Percentiles rank a stretch among this genome's conserved stretches.
Evolutionary conservation across 371 early-diverging fungal species (phyloP).

Genomic region (Apophysomyces ossiformis): DNA sequence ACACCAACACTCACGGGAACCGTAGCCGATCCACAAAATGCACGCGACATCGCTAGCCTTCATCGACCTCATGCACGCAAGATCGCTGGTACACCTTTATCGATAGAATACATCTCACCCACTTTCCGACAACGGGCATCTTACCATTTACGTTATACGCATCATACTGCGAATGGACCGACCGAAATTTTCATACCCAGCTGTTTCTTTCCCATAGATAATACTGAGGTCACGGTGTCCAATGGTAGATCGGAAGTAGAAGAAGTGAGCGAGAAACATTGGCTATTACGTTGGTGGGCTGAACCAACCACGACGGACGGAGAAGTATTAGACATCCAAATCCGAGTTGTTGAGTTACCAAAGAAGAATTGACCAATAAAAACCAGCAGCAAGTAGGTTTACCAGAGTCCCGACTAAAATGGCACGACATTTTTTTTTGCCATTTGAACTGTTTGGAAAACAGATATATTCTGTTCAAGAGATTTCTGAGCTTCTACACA

Average conservation of each 20-base stretch:
- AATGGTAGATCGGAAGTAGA: constrained; percentile 18
- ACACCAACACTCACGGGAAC: neutral
- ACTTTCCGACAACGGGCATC: constrained; percentile 27
- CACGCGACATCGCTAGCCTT: constrained; percentile 34
- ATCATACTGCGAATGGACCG: constrained; percentile 19
- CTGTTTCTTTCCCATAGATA: constrained; percentile 38
- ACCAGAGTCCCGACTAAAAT: too few relatives aligned
- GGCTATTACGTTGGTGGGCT: constrained; percentile 25
- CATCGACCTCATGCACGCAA: constrained; percentile 42
- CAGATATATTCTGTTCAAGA: too few relatives aligned
- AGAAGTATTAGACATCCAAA: neutral
- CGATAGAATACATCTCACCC: constrained; percentile 34
- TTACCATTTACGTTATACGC: constrained; percentile 25
- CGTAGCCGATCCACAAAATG: constrained; percentile 13
- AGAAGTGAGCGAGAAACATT: constrained; percentile 14
- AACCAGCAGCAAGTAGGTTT: too few relatives aligned
- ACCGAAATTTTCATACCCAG: constrained; percentile 52
- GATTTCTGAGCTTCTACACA: too few relatives aligned
- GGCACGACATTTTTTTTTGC: too few relatives aligned
- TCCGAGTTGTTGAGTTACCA: too few relatives aligned
- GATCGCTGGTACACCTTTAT: constrained; percentile 40
- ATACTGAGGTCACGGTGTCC: constrained; percentile 13
- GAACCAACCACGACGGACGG: neutral
- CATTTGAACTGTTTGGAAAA: too few relatives aligned
- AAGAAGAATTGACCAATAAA: too few relatives aligned